Conservation (phyloP, 352 stramenopile genomes). For the Globisporangium iwayamae region DNA sequence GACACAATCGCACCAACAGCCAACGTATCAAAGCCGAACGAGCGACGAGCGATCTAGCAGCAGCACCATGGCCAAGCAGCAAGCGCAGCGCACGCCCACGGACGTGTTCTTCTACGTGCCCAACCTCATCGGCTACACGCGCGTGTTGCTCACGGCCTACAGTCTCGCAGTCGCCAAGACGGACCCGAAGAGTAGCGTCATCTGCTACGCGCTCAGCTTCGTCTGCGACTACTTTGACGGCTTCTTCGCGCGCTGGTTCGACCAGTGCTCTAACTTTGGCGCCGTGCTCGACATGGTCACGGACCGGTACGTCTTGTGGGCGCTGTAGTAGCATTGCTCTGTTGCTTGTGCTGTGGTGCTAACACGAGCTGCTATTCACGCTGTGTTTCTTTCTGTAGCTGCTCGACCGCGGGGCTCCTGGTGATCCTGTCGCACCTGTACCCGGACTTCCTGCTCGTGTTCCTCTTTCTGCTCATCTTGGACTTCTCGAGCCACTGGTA, state of each 20-base stretch:
- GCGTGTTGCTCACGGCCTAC: conserved; percentile 84
- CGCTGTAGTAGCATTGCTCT: background rate
- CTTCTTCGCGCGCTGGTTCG: conserved; percentile 93
- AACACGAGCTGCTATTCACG: background rate
- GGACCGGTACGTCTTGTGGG: conserved; percentile 57
- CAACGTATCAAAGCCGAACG: background rate
- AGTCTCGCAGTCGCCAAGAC: conserved; percentile 79
- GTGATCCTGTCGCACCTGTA: conserved; percentile 94
- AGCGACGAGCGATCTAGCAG: background rate
- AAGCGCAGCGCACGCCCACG: conserved; percentile 32
- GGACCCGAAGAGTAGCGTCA: conserved; percentile 65
- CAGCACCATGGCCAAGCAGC: conserved; percentile 12
- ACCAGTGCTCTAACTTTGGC: conserved; percentile 96
- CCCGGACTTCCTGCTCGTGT: conserved; percentile 68
- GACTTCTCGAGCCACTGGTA: conserved; percentile 98
- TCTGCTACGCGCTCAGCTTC: conserved; percentile 95
- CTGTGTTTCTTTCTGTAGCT: conserved; percentile 33
- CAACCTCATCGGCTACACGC: conserved; percentile 95
- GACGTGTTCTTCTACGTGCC: conserved; percentile 95
- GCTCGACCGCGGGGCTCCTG: conserved; percentile 94
- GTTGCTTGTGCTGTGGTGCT: background rate
- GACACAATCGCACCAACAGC: background rate
- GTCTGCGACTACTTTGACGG: conserved; percentile 98
- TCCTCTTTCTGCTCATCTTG: conserved; percentile 91
- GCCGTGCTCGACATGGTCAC: conserved; percentile 98